Base-by-base conservation (phyloP, 768 basidiomycete species). In the Bullera alba region DNA sequence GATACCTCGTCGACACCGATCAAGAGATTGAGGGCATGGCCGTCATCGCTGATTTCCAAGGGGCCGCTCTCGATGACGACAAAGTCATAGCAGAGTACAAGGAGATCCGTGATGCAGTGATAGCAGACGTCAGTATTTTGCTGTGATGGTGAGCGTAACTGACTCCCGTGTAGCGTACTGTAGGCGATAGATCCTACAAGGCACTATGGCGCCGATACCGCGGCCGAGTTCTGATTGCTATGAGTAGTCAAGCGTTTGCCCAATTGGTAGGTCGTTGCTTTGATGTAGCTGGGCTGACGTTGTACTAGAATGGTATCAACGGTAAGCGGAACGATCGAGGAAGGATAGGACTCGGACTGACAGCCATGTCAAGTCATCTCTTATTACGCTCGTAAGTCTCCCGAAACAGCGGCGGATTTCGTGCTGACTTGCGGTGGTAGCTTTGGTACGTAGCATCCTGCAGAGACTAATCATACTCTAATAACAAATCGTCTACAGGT, bases 341-440 rank as follows among this genome's bases (percentile, higher is more conserved):
- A n/a, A n/a, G n/a, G n/a, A n/a, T n/a, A n/a, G n/a, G n/a, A n/a
- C n/a, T n/a, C n/a, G n/a, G n/a, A n/a, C n/a, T n/a, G n/a, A n/a
- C n/a, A n/a, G n/a, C n/a, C n/a, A n/a, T n/a, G n/a, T n/a, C n/a
- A 32, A 90, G 90, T 92, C 35, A 92, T 95, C 15, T 90, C 88
- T 1, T 93, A 92, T 71, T 92, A 89, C 74, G 87, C 87, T 42
- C 88, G 88, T 90, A 74, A 76, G 87, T 70, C 15, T 0, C 26
- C 15, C 7, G n/a, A 23, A 26, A 5, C 26, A 0, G 15, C 22
- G 15, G 2, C 5, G 14, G 6, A 23, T 7, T 21, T 42, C 8
- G 25, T 38, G 51, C 62, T 64, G 47, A 38, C 21, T 16, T 34
- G 25, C n/a, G n/a, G n/a, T n/a, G n/a, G n/a, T n/a, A n/a, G n/a